Percentiles rank a stretch among this genome's conserved stretches.
These are phyloP conservation scores for Stromatinia cepivora DNA, from an alignment of 2,329 filamentous ascomycete genomes.

Conservation along the genomic window DNA sequence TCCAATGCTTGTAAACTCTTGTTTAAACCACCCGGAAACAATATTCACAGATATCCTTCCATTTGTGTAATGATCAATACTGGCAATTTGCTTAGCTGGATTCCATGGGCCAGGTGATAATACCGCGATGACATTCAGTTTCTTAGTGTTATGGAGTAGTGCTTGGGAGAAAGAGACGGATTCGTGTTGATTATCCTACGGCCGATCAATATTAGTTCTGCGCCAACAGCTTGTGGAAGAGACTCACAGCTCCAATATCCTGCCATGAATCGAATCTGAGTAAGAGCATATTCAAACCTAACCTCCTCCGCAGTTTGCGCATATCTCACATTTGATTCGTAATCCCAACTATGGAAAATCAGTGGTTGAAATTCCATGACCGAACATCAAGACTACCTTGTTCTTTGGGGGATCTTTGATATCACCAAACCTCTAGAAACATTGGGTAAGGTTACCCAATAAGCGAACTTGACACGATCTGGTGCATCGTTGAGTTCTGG, in stretches of 20 bases:
- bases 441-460: slow-evolving; percentile 57
- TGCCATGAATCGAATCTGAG: slow-evolving; percentile 55
- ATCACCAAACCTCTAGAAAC: slow-evolving; percentile 55
- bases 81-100: slow-evolving; percentile 55
- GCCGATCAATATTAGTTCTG: background rate
- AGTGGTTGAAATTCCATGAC: background rate
- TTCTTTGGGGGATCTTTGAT: slow-evolving; percentile 52
- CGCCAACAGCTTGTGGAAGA: background rate
- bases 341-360: slow-evolving; percentile 45
- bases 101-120: slow-evolving; percentile 53
- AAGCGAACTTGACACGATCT: slow-evolving; percentile 49
- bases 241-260: slow-evolving; percentile 47
- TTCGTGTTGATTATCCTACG: slow-evolving; percentile 49
- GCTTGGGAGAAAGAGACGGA: slow-evolving; percentile 54
- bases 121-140: slow-evolving; percentile 53
- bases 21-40: slow-evolving; percentile 56
- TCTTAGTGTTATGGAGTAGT: slow-evolving; percentile 48
- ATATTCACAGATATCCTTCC: slow-evolving; percentile 54
- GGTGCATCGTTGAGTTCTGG: slow-evolving; percentile 47
- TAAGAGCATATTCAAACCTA: slow-evolving; percentile 53
- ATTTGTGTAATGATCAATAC: slow-evolving; percentile 53
- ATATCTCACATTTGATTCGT: slow-evolving; percentile 51
- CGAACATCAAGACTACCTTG: slow-evolving; percentile 31
- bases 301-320: slow-evolving; percentile 50
- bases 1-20: slow-evolving; percentile 52